These are phyloP conservation scores for Entomortierella beljakovae DNA, from an alignment of 192 early-diverging fungal species.

Conservation along the genomic window DNA sequence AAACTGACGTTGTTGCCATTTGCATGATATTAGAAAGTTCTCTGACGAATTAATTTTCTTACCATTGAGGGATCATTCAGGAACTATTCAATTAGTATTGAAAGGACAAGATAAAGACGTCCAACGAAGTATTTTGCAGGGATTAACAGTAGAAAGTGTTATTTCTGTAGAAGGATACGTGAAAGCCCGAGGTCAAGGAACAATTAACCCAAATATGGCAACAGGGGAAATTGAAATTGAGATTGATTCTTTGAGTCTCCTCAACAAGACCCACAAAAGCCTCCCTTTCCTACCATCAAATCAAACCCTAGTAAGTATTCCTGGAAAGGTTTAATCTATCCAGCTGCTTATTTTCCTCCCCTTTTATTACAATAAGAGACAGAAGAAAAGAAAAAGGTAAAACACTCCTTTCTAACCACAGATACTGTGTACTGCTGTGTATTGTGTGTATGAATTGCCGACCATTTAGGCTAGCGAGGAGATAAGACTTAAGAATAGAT, in stretches of 20 bases:
- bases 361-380: too few relatives aligned
- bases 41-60: constrained; percentile 82
- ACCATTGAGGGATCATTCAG: constrained; percentile 81
- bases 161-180: constrained; percentile 77
- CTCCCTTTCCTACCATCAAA: constrained; percentile 73
- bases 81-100: constrained; percentile 79
- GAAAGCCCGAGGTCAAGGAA: constrained; percentile 61
- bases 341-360: too few relatives aligned
- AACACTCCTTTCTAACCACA: too few relatives aligned
- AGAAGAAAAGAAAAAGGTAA: too few relatives aligned
- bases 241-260: constrained; percentile 64
- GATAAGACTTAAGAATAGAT: constrained; percentile 76
- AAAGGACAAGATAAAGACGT: constrained; percentile 18
- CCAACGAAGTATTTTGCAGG: constrained; percentile 57
- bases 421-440: too few relatives aligned
- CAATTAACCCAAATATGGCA: constrained; percentile 55
- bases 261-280: constrained; percentile 73
- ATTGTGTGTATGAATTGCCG: too few relatives aligned
- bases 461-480: constrained; percentile 87
- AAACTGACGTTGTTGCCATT: not conserved
- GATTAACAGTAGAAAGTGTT: constrained; percentile 77
- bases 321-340: too few relatives aligned
- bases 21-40: constrained; percentile 61
- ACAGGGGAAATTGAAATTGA: constrained; percentile 82
- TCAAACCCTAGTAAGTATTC: constrained; percentile 54